phyloP scores from a whole-genome alignment of 2,329 filamentous ascomycete genomes.

The Herpotrichia juniperi region DNA sequence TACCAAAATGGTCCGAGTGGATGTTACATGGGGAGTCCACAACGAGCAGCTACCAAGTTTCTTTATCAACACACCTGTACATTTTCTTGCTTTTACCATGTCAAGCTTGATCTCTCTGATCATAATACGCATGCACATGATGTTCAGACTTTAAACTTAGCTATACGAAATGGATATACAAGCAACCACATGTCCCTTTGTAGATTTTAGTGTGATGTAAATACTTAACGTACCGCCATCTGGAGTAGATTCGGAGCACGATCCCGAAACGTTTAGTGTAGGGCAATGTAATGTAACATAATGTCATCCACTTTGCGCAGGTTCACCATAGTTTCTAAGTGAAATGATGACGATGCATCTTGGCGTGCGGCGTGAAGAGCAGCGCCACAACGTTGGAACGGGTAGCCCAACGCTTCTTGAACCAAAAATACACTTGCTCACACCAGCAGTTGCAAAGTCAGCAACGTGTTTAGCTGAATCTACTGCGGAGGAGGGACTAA shows the following conservation, averaged over 20 bases:
- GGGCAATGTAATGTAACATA: no score
- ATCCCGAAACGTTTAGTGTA: no score
- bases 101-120: not conserved
- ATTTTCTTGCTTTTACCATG: not conserved
- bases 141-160: not conserved
- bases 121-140: not conserved
- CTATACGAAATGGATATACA: not conserved
- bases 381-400: not conserved
- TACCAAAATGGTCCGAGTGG: constrained; percentile 12
- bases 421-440: constrained; percentile 9
- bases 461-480: not conserved
- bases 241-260: no score
- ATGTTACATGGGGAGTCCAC: constrained; percentile 11
- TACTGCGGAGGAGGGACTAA: not conserved
- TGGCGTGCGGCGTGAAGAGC: not conserved
- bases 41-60: constrained; percentile 1
- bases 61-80: not conserved
- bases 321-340: no score
- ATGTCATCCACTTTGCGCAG: no score
- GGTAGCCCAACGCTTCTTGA: not conserved
- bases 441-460: not conserved
- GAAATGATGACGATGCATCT: constrained; percentile 1
- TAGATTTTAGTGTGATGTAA: not conserved
- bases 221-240: no score
- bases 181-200: not conserved